Base-by-base conservation (phyloP, 2,329 filamentous ascomycete genomes). In the Alternaria sp. region DNA sequence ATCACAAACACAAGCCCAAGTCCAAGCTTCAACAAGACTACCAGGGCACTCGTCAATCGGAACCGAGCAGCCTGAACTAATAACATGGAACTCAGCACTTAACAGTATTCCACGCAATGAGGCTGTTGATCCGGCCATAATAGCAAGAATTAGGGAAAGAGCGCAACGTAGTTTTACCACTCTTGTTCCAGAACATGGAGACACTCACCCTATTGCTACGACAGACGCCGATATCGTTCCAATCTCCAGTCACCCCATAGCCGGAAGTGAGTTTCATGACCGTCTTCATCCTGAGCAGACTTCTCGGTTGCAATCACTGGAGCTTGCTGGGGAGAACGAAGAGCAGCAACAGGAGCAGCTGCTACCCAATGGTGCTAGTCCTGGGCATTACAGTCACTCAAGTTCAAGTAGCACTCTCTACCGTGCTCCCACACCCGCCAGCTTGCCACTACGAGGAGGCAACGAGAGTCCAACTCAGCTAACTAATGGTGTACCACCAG, bases 181-280 rank as follows among this genome's bases (percentile, higher is more conserved):
- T 9, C 34, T 40, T 26, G 50, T 29, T 17, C n/a, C 26, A 17
- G 28, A 23, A 28, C 11, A 56, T 9, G 23, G 8, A 36, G 36
- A 58, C 1, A n/a, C 42, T 6, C 28, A 40, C 2, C 9, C 28
- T 10, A 13, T 62, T 9, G 40, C 53, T 3, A 40, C 58, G 14
- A 3, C 21, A 2, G 51, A 60, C 28, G 55, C 56, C 9, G 58
- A 53, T 3, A 54, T 71, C 8, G 67, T 72, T 10, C 68, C 70
- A 5, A 72, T 71, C 42, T 73, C 73, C 46, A 70, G 65, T 14
- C 64, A 63, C 21, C 67, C 68, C 0, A 51, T 69, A 17, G 29
- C 37, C 17, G 48, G 54, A 5, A 65, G 58, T 29, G 23, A 49
- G 1, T 71, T 66, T 37, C 58, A 62, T 44, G 60, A 65, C 39